Evolutionary conservation across 2,329 filamentous ascomycete species (phyloP).

Genomic region (Colletotrichum costaricense): DNA sequence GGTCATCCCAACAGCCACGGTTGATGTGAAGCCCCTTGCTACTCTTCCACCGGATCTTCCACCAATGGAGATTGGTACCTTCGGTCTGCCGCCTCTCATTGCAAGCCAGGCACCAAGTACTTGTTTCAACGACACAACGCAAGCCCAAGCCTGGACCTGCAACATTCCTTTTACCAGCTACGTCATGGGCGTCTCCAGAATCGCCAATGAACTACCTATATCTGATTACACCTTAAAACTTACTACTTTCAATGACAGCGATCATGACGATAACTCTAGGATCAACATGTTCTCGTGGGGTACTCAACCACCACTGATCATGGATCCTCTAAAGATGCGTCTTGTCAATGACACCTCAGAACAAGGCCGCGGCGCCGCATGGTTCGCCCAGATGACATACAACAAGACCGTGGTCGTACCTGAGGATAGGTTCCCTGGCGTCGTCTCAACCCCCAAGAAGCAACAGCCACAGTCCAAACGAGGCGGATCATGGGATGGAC

Average conservation of each 20-base stretch:
- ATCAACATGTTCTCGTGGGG: slow-evolving; percentile 54
- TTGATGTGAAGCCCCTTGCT: slow-evolving; percentile 63
- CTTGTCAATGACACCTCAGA: slow-evolving; percentile 66
- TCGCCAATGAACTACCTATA: slow-evolving; percentile 41
- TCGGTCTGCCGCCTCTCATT: slow-evolving; percentile 64
- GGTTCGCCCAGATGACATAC: slow-evolving; percentile 62
- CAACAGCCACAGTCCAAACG: slow-evolving; percentile 41
- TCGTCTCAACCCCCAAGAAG: slow-evolving; percentile 31
- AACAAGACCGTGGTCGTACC: slow-evolving; percentile 68
- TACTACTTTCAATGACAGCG: slow-evolving; percentile 51
- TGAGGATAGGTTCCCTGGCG: slow-evolving; percentile 50
- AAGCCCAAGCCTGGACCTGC: slow-evolving; percentile 73
- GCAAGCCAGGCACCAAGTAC: slow-evolving; percentile 60
- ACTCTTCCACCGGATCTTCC: slow-evolving; percentile 62
- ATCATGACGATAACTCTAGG: slow-evolving; percentile 43
- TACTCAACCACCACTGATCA: slow-evolving; percentile 62
- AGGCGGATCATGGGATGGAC: slow-evolving; percentile 7
- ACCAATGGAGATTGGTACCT: slow-evolving; percentile 66
- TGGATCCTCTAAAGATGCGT: slow-evolving; percentile 50
- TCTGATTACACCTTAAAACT: slow-evolving; percentile 55
- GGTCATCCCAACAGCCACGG: slow-evolving; percentile 49
- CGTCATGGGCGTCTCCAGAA: slow-evolving; percentile 52
- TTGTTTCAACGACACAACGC: slow-evolving; percentile 67
- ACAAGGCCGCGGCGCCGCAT: slow-evolving; percentile 62
- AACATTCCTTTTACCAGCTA: slow-evolving; percentile 60